Base-by-base conservation (phyloP, 2,329 filamentous ascomycete species). In the Diatrype stigma region DNA sequence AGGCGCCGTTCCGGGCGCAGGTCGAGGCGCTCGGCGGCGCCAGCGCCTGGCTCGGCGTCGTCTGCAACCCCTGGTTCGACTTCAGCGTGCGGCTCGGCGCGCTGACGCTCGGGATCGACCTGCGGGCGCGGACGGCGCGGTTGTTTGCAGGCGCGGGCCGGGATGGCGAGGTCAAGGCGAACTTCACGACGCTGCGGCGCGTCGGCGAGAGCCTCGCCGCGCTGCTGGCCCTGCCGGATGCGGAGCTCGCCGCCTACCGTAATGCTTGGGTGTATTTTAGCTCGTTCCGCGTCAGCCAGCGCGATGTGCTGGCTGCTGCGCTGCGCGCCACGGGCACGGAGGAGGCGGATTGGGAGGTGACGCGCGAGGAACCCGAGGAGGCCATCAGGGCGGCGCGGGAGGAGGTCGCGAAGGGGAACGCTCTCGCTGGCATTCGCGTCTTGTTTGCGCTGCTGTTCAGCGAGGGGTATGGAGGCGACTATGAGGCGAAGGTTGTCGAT, bases 131-230 rank as follows among this genome's bases (percentile, higher is more conserved):
- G 38, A 63, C 58, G 6, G 69, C 66, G 7, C 52, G 55, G 6
- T 54, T 72, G 42, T 65, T 60, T 45, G 63, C n/a, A n/a, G n/a
- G n/a, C n/a, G n/a, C n/a, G n/a, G n/a, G n/a, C n/a, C n/a, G 65
- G 50, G 57, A 60, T 12, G 68, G 67, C n/a, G 56, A 62, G 34
- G 51, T 49, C 2, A 62, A 58, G 35, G 57, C 58, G 11, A 68
- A 62, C 47, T 59, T 62, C 49, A 61, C 67, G 2, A 70, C 62
- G 8, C 50, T 68, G 3, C 51, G 50, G 23, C 63, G 64, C 14
- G 66, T 69, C 1, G 71, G 70, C 14, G 64, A 64, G 30, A 58
- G 68, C n/a, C 56, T 69, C 6, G 68, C 69, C 7, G 62, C 59
- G 30, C 55, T 68, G 3, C 56, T 74, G 12, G 61, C 64, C 35